Evolutionary conservation across 2,329 filamentous ascomycete species (phyloP), one percentile per base, ranked within the genome.

Genomic region (Blumeria graminis): DNA sequence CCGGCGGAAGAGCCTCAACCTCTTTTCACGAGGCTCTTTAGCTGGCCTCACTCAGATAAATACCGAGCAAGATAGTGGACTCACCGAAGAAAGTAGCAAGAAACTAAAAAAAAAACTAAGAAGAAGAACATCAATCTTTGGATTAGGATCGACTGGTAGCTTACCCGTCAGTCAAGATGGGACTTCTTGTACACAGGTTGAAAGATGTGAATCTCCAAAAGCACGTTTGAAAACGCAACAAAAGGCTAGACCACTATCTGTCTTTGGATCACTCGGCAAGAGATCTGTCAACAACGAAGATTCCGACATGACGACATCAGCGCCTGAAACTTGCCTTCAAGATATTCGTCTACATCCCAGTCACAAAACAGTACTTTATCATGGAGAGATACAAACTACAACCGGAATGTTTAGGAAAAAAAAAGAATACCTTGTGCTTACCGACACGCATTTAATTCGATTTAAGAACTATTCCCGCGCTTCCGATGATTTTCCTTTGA

Each of bases 331-430:
- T 46, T 63, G 62, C 10, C 55, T 60, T 43, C 62, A 63, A 33
- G 55, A 48, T 48, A 22, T 36, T 18, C 41, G 32, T 5, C 33
- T 36, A 10, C 13, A 45, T 36, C 28, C 55, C 13, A 56, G 41
- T n/a, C 60, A 59, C 33, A 61, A 62, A 58, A 68, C 71, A 34
- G 77, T 84, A 18, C 67, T 84, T 39, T 74, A 81, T 60, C 77
- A 84, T 68, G 82, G 81, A 39, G 81, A 84, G 64, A 77, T 84
- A 14, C 81, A 85, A 67, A 84, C 78, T 11, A 79, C 78, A 53
- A 80, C 76, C 57, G 76, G 77, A 58, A 77, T 85, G 73, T 82
- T 84, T 68, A 72, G 81, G 65, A 84, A 83, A 69, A 83, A 81
- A 69, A 81, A 76, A 67, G 81, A 85, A 65, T 86, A 82, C 62